A percentile compares a stretch with the other conserved stretches of the same genome.
These are phyloP conservation scores for Ogataea philodendri DNA, from an alignment of 805 yeast species.

Conservation along the genomic window DNA sequence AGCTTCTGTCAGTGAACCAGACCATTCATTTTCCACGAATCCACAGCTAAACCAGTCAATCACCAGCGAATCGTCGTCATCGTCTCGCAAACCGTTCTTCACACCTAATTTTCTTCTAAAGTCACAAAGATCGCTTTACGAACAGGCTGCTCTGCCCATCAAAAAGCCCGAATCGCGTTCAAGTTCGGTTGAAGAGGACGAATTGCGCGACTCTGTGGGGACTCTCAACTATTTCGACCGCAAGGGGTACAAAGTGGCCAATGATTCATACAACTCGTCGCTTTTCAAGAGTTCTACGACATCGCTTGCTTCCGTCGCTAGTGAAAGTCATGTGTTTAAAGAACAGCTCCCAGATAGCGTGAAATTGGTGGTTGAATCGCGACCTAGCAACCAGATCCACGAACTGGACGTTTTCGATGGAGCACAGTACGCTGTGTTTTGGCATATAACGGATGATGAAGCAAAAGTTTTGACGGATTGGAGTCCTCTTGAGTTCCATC, in stretches of 20 bases:
- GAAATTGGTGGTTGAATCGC: constrained; percentile 27
- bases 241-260: constrained; percentile 12
- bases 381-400: constrained; percentile 26
- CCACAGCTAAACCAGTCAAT: too few relatives aligned
- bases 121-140: constrained; percentile 10
- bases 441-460: constrained; percentile 30
- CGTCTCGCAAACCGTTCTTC: constrained; percentile 9
- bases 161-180: constrained; percentile 1
- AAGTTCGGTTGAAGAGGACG: constrained; percentile 14
- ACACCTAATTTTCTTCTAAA: constrained; percentile 9
- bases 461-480: constrained; percentile 21
- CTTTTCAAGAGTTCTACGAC: constrained; percentile 4
- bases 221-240: constrained; percentile 12
- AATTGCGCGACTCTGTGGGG: constrained; percentile 15
- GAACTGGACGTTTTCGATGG: constrained; percentile 25
- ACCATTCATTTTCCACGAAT: too few relatives aligned
- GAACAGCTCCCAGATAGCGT: constrained; percentile 24
- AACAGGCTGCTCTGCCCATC: constrained; percentile 2
- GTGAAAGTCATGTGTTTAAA: constrained; percentile 10
- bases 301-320: constrained; percentile 5
- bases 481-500: constrained; percentile 29
- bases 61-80: not conserved
- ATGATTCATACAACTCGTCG: constrained; percentile 8
- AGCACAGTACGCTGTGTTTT: constrained; percentile 28
- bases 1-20: too few relatives aligned